phyloP scores from a whole-genome alignment of 306 rosid species.

The Crataegus laevigata region DNA sequence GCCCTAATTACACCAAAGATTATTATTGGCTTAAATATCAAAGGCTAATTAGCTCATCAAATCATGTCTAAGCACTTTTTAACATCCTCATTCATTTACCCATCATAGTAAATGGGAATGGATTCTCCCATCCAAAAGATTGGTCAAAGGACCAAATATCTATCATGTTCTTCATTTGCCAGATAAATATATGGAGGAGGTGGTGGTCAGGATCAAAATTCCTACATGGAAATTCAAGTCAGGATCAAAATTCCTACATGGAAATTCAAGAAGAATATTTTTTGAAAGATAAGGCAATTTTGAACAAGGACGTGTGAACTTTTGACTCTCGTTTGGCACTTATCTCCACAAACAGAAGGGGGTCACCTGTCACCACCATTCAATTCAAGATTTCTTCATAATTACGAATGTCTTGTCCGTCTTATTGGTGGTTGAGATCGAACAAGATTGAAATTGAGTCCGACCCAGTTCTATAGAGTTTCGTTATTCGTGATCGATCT shows the following conservation, averaged over 20 bases:
- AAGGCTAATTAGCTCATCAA: neutral
- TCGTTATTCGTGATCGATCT: no score
- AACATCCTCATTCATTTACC: neutral
- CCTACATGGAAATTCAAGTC: neutral
- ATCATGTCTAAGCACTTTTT: neutral
- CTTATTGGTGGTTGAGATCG: neutral
- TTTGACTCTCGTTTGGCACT: neutral
- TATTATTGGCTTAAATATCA: neutral
- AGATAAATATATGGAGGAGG: neutral
- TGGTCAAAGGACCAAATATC: neutral
- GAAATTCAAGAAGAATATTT: neutral
- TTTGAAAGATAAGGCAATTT: neutral
- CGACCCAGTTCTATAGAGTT: neutral
- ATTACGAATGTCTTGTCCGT: neutral
- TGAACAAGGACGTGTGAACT: neutral
- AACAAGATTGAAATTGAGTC: neutral
- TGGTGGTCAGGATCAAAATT: neutral
- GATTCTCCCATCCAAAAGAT: neutral
- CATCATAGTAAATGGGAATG: neutral
- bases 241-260: neutral
- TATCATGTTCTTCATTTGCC: neutral
- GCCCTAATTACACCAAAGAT: neutral
- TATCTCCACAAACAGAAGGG: neutral
- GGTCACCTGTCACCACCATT: neutral
- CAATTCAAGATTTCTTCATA: neutral